phyloP scores from a whole-genome alignment of 2,329 filamentous ascomycete species.

The Dothistroma septosporum region DNA sequence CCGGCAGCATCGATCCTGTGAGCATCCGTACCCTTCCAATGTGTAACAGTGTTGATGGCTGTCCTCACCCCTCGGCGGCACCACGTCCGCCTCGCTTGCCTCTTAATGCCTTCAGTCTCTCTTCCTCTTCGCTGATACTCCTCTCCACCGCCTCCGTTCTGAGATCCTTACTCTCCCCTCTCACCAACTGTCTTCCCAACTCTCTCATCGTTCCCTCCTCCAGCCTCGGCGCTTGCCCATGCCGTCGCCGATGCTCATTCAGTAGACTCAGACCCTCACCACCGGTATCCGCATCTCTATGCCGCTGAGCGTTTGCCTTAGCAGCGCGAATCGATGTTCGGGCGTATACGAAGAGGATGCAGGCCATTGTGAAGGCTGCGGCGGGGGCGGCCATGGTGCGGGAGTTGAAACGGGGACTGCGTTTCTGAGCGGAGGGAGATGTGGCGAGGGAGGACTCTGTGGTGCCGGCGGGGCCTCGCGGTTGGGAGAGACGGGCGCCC shows the following conservation, averaged over 20 bases:
- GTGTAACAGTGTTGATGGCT: too few relatives aligned
- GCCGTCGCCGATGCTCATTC: slow-evolving; percentile 52
- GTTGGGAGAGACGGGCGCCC: slow-evolving; percentile 47
- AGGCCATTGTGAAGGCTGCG: slow-evolving; percentile 61
- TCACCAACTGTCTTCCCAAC: slow-evolving; percentile 30
- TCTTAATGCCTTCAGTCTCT: slow-evolving; percentile 31
- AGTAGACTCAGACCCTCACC: slow-evolving; percentile 49
- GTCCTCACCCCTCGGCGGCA: not conserved
- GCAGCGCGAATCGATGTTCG: slow-evolving; percentile 63
- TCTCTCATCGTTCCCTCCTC: slow-evolving; percentile 40
- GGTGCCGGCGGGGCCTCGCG: slow-evolving; percentile 41
- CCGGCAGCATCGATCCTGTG: too few relatives aligned
- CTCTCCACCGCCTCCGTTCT: slow-evolving; percentile 9
- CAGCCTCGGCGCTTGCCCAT: slow-evolving; percentile 47
- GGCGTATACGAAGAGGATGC: slow-evolving; percentile 58
- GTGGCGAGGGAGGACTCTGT: slow-evolving; percentile 38
- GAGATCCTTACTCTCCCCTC: slow-evolving; percentile 25
- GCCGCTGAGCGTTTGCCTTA: slow-evolving; percentile 59
- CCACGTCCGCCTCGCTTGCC: slow-evolving; percentile 25
- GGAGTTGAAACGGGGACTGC: slow-evolving; percentile 32
- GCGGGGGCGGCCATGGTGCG: slow-evolving; percentile 54
- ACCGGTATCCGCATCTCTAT: slow-evolving; percentile 54
- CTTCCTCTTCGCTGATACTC: slow-evolving; percentile 20
- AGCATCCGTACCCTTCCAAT: too few relatives aligned
- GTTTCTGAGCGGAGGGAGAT: slow-evolving; percentile 34